Evolutionary conservation across 2,329 filamentous ascomycete species (phyloP).

Genomic region (Fusarium sp.): DNA sequence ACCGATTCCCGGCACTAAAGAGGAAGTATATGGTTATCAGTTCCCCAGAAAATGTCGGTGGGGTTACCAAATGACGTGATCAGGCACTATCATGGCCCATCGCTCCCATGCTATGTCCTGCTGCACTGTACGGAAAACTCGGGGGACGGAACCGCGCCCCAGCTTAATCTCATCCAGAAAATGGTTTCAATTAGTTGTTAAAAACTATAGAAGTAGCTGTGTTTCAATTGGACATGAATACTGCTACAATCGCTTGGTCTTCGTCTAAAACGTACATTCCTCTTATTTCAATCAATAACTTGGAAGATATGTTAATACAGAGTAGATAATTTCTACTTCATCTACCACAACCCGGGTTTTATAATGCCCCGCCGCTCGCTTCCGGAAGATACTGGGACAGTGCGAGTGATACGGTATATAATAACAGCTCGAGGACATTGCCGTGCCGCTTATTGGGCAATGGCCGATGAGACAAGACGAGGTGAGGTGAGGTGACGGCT

Average conservation of each 20-base stretch:
- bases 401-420: constrained; percentile 38
- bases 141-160: constrained; percentile 36
- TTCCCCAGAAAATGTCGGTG: constrained; percentile 33
- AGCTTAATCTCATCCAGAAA: neutral
- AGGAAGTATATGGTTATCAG: constrained; percentile 40
- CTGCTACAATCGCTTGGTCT: no score
- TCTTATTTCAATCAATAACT: no score
- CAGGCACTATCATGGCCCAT: constrained; percentile 44
- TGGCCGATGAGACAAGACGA: constrained; percentile 13
- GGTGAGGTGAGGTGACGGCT: constrained; percentile 13
- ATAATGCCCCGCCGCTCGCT: neutral
- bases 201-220: no score
- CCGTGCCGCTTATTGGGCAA: constrained; percentile 33
- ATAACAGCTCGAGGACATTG: constrained; percentile 14
- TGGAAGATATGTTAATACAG: no score
- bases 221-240: no score
- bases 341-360: no score
- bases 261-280: no score
- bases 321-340: no score
- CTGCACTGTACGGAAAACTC: constrained; percentile 39
- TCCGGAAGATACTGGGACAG: constrained; percentile 28
- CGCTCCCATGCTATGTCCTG: constrained; percentile 12
- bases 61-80: constrained; percentile 49
- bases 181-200: no score
- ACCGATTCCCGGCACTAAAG: neutral